Percentiles rank a stretch among this genome's conserved stretches.
These are phyloP conservation scores for Alternaria triticimaculans DNA, from an alignment of 2,329 filamentous ascomycete genomes.

Conservation along the genomic window DNA sequence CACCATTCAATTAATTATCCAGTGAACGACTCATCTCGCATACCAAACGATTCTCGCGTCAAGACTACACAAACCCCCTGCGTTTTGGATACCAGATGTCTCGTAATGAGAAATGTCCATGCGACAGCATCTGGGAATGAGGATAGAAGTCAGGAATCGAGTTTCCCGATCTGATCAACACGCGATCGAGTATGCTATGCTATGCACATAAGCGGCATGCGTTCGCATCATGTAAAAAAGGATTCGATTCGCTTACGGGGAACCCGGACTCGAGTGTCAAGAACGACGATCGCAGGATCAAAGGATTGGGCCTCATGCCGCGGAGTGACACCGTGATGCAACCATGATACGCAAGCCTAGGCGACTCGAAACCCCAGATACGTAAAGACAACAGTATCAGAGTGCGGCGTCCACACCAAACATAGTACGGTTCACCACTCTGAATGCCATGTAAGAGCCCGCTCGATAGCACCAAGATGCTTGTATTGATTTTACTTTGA, in stretches of 20 bases:
- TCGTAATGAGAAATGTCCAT: background rate
- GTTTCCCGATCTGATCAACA: background rate
- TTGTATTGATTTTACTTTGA: constrained; percentile 11
- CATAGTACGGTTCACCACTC: no score
- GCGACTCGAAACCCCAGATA: background rate
- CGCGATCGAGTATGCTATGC: background rate
- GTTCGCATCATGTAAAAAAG: background rate
- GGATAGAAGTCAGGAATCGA: background rate
- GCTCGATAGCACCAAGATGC: constrained; percentile 8
- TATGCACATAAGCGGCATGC: background rate
- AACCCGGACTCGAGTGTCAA: background rate
- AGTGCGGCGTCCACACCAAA: no score
- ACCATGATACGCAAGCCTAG: background rate
- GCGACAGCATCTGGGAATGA: background rate
- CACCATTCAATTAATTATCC: background rate
- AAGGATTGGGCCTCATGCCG: background rate
- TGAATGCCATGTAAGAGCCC: no score
- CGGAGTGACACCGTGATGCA: background rate
- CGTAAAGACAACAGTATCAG: background rate
- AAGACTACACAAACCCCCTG: background rate
- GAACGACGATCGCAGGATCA: background rate
- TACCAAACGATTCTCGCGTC: background rate
- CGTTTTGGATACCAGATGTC: background rate
- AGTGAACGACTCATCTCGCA: background rate
- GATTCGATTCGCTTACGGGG: background rate